Evolutionary conservation across 176 grass and related monocot genomes (phyloP).

Genomic region (Eleusine indica): DNA sequence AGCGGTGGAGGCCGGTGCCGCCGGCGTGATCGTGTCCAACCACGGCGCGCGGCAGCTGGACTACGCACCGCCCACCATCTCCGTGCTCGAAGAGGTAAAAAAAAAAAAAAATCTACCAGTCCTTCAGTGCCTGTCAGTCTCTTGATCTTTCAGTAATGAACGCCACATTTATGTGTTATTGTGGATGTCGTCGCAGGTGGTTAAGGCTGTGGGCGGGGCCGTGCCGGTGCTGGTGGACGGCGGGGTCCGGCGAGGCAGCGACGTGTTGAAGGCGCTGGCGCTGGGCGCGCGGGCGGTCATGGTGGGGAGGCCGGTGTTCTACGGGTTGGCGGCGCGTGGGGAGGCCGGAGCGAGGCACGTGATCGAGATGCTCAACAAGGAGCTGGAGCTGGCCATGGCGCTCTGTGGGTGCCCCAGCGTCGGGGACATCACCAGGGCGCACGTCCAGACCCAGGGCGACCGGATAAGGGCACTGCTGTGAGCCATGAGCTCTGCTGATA

Average conservation of each 20-base stretch:
- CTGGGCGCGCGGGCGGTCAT: conserved; percentile 74
- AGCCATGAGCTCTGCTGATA: no score
- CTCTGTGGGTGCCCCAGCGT: conserved; percentile 71
- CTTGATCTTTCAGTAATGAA: neutral
- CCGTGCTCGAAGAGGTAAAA: conserved; percentile 72
- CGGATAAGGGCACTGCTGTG: conserved; percentile 64
- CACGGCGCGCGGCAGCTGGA: conserved; percentile 82
- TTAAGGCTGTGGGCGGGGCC: conserved; percentile 66
- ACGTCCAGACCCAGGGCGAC: conserved; percentile 57
- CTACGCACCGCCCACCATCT: conserved; percentile 77
- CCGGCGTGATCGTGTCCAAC: conserved; percentile 88
- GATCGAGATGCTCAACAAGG: conserved; percentile 72
- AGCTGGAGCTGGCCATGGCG: conserved; percentile 83
- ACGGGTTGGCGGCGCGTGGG: conserved; percentile 74
- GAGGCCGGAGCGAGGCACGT: conserved; percentile 68
- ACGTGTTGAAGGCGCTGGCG: conserved; percentile 84
- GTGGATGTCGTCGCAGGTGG: conserved; percentile 46
- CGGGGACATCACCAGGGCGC: conserved; percentile 58
- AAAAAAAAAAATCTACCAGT: neutral
- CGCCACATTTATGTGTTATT: neutral
- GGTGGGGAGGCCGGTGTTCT: conserved; percentile 65
- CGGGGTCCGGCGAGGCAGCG: conserved; percentile 79
- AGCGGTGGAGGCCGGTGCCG: conserved; percentile 60
- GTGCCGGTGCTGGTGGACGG: conserved; percentile 85
- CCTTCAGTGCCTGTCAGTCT: no score